Conservation (phyloP, 2,329 filamentous ascomycete species). For the Exophiala phaeomuriformis region DNA sequence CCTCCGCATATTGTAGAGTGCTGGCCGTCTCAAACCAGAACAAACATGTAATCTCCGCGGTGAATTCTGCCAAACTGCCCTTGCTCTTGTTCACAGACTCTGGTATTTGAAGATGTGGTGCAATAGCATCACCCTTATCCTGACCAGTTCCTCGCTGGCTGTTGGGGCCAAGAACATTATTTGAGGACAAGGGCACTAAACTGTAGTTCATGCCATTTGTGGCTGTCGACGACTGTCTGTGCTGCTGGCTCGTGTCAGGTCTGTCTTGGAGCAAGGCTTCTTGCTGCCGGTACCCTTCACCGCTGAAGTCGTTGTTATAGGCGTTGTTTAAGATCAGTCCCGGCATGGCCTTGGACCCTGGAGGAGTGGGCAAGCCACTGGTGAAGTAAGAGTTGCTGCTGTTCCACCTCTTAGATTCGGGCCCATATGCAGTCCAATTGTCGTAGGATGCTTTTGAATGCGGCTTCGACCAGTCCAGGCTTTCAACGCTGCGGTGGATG, state of each 20-base stretch:
- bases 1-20: constrained; percentile 67
- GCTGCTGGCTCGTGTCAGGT: constrained; percentile 1
- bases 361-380: constrained; percentile 26
- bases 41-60: constrained; percentile 85
- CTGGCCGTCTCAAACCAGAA: constrained; percentile 94
- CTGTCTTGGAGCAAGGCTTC: neutral
- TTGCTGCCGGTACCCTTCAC: constrained; percentile 6
- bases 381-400: constrained; percentile 14
- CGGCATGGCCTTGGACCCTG: constrained; percentile 23
- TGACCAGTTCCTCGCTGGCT: constrained; percentile 9
- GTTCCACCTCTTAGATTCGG: constrained; percentile 14
- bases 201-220: constrained; percentile 8
- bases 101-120: constrained; percentile 60
- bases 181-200: constrained; percentile 2
- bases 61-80: constrained; percentile 73
- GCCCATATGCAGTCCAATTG: constrained; percentile 8
- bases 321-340: constrained; percentile 16
- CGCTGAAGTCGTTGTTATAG: constrained; percentile 7
- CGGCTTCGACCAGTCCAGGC: constrained; percentile 13
- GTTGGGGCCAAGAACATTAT: neutral
- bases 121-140: constrained; percentile 34
- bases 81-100: constrained; percentile 66
- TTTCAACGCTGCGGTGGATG: constrained; percentile 7
- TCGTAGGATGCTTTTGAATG: constrained; percentile 5
- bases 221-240: neutral